These are phyloP conservation scores for Puccinia hordei DNA, from an alignment of 1,284 basidiomycete genomes.

Conservation along the genomic window DNA sequence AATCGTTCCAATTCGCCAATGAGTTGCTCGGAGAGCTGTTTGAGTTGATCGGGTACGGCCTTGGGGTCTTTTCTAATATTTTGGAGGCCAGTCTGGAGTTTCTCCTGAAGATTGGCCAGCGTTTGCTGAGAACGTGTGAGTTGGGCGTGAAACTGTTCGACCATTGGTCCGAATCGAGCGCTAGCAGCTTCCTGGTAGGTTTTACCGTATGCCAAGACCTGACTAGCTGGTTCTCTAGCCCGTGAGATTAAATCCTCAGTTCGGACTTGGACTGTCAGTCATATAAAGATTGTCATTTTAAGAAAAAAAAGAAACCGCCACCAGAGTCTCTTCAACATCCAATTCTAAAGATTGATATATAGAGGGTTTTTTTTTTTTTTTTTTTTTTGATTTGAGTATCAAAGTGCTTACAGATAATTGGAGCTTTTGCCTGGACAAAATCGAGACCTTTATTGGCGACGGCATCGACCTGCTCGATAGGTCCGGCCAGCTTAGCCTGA, in stretches of 20 bases:
- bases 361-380: background rate
- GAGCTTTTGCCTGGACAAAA: constrained; percentile 50
- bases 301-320: background rate
- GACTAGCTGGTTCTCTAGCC: constrained; percentile 40
- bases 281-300: too few species aligned
- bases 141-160: constrained; percentile 41
- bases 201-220: constrained; percentile 48
- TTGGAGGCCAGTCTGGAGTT: constrained; percentile 27
- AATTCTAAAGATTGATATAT: background rate
- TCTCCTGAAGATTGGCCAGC: constrained; percentile 33
- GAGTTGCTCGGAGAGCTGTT: constrained; percentile 35
- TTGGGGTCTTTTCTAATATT: constrained; percentile 37
- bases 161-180: constrained; percentile 28
- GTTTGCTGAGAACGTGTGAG: constrained; percentile 37
- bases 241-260: constrained; percentile 47
- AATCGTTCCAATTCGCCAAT: constrained; percentile 42
- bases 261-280: constrained; percentile 30
- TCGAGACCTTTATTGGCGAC: constrained; percentile 49
- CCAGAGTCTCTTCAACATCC: background rate
- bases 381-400: background rate
- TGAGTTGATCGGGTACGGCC: constrained; percentile 37
- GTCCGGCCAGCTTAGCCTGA: constrained; percentile 43
- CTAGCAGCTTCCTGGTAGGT: constrained; percentile 44
- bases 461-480: constrained; percentile 48
- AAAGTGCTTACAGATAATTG: constrained; percentile 35